phyloP scores from a whole-genome alignment of 1,284 basidiomycete species.

The Ganoderma lucidum region DNA sequence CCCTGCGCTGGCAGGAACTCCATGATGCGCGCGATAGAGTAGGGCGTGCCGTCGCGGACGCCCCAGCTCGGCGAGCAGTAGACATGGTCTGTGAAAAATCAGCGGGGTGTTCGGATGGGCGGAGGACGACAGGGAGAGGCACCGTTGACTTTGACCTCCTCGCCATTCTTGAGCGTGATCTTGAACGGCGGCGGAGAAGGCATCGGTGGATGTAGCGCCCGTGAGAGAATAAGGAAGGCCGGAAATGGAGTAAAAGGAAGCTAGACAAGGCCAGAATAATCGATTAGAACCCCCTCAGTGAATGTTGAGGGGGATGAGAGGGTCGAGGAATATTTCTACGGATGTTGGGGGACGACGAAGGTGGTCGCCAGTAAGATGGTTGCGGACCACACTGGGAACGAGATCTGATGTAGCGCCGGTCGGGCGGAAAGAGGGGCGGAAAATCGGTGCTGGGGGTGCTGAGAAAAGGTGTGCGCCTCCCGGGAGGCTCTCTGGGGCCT shows the following conservation, averaged over 20 bases:
- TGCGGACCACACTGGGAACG: constrained; percentile 6
- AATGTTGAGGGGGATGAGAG: not conserved
- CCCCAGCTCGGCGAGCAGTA: constrained; percentile 94
- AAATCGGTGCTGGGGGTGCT: constrained; percentile 1
- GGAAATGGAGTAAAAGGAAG: constrained; percentile 15
- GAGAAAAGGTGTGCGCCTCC: constrained; percentile 13
- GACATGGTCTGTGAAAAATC: constrained; percentile 82
- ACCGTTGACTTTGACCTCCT: constrained; percentile 86
- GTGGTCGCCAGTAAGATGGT: constrained; percentile 2
- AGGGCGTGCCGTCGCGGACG: constrained; percentile 90
- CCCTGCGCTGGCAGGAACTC: constrained; percentile 89
- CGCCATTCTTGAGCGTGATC: constrained; percentile 74
- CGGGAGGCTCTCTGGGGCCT: constrained; percentile 9
- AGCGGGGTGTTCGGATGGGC: constrained; percentile 34
- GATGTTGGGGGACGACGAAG: constrained; percentile 6
- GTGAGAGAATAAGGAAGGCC: constrained; percentile 11
- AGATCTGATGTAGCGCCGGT: constrained; percentile 10
- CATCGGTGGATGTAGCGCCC: constrained; percentile 25
- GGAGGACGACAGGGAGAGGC: constrained; percentile 38
- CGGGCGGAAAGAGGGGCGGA: constrained; percentile 9
- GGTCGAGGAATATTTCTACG: constrained; percentile 5
- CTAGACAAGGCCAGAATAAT: constrained; percentile 1
- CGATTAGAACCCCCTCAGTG: not conserved
- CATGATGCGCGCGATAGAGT: constrained; percentile 95
- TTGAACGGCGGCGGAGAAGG: constrained; percentile 36